Base-by-base conservation (phyloP, 208 protist genomes). In the Wallacemonas sp. region DNA sequence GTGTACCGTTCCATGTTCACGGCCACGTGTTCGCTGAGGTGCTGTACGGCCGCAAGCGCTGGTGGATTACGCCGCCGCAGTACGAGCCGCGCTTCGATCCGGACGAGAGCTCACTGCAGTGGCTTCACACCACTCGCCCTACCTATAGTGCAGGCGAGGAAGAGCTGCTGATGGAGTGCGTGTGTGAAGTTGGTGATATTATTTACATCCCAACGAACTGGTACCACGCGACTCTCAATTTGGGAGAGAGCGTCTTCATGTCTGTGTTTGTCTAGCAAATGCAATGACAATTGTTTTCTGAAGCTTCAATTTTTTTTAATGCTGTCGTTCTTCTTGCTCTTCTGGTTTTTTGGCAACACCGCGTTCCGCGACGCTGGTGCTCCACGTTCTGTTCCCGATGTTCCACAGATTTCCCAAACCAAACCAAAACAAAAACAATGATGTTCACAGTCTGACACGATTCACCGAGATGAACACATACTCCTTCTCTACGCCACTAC, bases 161-260 rank as follows among this genome's bases (percentile, higher is more conserved):
- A 32, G 26, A 17, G 17, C 21, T 11, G 6, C 2, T 74, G 41
- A 27, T 61, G 17, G 66, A 74, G 39, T 85, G 69, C 47, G 82
- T 85, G 33, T 76, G 72, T 29, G 58, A n/a, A 1, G 29, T 60
- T 2, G 75, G 75, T 4, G 76, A 81, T 34, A 46, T 83, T 12
- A 39, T 88, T 11, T 88, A 82, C 64, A 78, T 86, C 44, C 72
- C 72, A 4, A 62, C 61, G 14, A 32, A 69, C 27, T 86, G 83
- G 80, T 70, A 73, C 47, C 76, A 86, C 63, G 58, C 69, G n/a
- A 86, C 80, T 11, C 67, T 89, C 19, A 86, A 86, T 65, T 69
- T 86, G 8, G 73, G 72, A 14, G 68, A 86, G 62, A 68, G 71
- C 4, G 76, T 84, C 16, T 86, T 84, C 74, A 86, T 86, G 68